Evolutionary conservation across 2,329 filamentous ascomycete species (phyloP).

Genomic region (Aureobasidium sp.): DNA sequence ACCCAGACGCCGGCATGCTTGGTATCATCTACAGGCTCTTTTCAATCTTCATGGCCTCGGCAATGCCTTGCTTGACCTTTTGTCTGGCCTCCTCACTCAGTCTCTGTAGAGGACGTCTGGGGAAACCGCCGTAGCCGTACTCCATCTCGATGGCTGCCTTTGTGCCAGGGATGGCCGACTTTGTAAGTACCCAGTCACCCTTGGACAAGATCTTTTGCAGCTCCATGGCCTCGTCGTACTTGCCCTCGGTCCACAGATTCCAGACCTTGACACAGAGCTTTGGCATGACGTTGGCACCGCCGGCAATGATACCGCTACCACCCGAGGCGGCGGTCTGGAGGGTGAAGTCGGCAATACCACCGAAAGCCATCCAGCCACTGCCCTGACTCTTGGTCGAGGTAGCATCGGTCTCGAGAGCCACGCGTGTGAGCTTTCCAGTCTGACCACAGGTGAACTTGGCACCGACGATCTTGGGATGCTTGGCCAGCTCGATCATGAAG

Average conservation of each 20-base stretch:
- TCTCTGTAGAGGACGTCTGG: slow-evolving; percentile 64
- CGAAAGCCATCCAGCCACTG: slow-evolving; percentile 70
- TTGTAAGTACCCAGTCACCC: slow-evolving; percentile 77
- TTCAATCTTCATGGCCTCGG: slow-evolving; percentile 26
- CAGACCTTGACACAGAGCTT: slow-evolving; percentile 74
- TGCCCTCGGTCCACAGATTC: slow-evolving; percentile 66
- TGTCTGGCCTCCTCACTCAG: slow-evolving; percentile 46
- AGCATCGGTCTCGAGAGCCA: slow-evolving; percentile 65
- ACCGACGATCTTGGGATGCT: slow-evolving; percentile 65
- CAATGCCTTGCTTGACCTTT: slow-evolving; percentile 26
- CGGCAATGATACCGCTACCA: slow-evolving; percentile 77
- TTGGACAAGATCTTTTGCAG: slow-evolving; percentile 72
- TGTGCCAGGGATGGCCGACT: slow-evolving; percentile 76
- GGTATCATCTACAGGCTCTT: slow-evolving; percentile 20
- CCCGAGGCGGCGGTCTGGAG: slow-evolving; percentile 72
- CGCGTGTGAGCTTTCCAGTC: slow-evolving; percentile 80
- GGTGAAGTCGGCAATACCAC: slow-evolving; percentile 82
- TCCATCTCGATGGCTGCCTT: slow-evolving; percentile 76
- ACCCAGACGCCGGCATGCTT: slow-evolving; percentile 4
- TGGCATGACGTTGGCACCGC: slow-evolving; percentile 77
- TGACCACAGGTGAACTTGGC: slow-evolving; percentile 91
- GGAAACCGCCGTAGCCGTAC: slow-evolving; percentile 73
- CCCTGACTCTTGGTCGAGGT: slow-evolving; percentile 52
- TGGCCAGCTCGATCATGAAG: slow-evolving; percentile 73
- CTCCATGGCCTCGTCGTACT: slow-evolving; percentile 65